These are phyloP conservation scores for Entoloma clypeatum DNA, from an alignment of 1,284 basidiomycete species.

Conservation along the genomic window DNA sequence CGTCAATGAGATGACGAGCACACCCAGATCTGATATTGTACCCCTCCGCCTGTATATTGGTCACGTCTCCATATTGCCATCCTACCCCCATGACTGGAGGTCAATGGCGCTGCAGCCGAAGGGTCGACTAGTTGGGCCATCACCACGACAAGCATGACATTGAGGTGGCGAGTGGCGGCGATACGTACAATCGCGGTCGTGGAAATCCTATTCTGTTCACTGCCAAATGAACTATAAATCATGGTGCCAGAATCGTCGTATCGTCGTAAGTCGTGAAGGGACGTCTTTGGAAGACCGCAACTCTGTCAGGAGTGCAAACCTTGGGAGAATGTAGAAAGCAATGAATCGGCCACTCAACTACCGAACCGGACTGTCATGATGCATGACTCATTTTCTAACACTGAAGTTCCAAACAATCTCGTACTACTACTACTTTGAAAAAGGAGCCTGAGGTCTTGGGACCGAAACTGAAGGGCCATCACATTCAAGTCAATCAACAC, in stretches of 20 bases:
- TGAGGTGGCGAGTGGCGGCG: background rate
- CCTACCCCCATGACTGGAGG: background rate
- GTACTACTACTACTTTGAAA: no score
- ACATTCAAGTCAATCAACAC: no score
- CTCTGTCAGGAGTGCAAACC: slow-evolving; percentile 6
- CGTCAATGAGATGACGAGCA: slow-evolving; percentile 6
- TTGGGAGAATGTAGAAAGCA: background rate
- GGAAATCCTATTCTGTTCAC: slow-evolving; percentile 18
- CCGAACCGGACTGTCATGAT: no score
- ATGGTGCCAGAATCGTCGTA: slow-evolving; percentile 9
- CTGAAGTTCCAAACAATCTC: no score
- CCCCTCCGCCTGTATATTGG: background rate
- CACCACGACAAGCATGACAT: background rate
- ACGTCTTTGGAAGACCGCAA: slow-evolving; percentile 5
- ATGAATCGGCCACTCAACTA: no score
- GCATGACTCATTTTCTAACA: no score
- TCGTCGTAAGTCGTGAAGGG: slow-evolving; percentile 7
- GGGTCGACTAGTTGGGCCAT: no score
- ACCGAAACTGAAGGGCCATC: no score
- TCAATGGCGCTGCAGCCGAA: slow-evolving; percentile 14
- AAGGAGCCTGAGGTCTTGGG: no score
- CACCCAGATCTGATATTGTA: slow-evolving; percentile 22
- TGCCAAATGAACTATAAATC: slow-evolving; percentile 16
- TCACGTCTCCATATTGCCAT: slow-evolving; percentile 7
- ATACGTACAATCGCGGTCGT: slow-evolving; percentile 9